Evolutionary conservation across 2,329 filamentous ascomycete genomes (phyloP).

Genomic region (Neofusicoccum kwambonambiense): DNA sequence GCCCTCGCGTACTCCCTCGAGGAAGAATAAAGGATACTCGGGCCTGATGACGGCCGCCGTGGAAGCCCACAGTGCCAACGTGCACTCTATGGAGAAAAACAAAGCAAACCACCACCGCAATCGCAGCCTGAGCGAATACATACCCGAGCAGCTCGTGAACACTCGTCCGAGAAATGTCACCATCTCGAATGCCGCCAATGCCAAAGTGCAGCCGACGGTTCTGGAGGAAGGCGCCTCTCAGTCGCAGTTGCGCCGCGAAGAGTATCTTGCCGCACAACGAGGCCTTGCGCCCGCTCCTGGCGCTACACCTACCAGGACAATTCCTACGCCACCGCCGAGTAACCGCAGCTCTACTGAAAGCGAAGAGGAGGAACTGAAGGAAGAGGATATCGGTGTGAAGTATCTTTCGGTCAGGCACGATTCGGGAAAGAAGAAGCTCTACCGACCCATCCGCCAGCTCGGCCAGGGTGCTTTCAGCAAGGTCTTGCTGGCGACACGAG

Average conservation of each 20-base stretch:
- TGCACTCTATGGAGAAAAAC: slow-evolving; percentile 31
- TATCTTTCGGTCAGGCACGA: slow-evolving; percentile 49
- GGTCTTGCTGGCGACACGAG: slow-evolving; percentile 85
- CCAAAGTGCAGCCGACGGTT: background rate
- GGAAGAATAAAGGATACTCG: slow-evolving; percentile 50
- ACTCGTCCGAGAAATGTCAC: slow-evolving; percentile 69
- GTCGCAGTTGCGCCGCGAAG: slow-evolving; percentile 67
- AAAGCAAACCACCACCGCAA: slow-evolving; percentile 61
- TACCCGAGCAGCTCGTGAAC: slow-evolving; percentile 67
- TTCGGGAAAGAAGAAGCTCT: slow-evolving; percentile 73
- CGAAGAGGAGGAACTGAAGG: slow-evolving; percentile 49
- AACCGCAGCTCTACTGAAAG: slow-evolving; percentile 57
- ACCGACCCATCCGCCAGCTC: slow-evolving; percentile 75
- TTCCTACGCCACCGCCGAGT: slow-evolving; percentile 79
- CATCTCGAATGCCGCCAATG: slow-evolving; percentile 48
- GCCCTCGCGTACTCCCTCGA: slow-evolving; percentile 33
- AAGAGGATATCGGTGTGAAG: slow-evolving; percentile 39
- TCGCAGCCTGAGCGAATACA: slow-evolving; percentile 85
- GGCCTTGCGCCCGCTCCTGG: slow-evolving; percentile 53
- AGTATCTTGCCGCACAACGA: slow-evolving; percentile 74
- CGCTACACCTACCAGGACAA: slow-evolving; percentile 24
- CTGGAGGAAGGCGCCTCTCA: slow-evolving; percentile 33
- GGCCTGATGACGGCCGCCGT: slow-evolving; percentile 42
- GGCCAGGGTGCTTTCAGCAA: slow-evolving; percentile 95
- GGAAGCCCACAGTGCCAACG: slow-evolving; percentile 37